Evolutionary conservation across 83 land plant species (phyloP).

Genomic region (Diphasiastrum complanatum): DNA sequence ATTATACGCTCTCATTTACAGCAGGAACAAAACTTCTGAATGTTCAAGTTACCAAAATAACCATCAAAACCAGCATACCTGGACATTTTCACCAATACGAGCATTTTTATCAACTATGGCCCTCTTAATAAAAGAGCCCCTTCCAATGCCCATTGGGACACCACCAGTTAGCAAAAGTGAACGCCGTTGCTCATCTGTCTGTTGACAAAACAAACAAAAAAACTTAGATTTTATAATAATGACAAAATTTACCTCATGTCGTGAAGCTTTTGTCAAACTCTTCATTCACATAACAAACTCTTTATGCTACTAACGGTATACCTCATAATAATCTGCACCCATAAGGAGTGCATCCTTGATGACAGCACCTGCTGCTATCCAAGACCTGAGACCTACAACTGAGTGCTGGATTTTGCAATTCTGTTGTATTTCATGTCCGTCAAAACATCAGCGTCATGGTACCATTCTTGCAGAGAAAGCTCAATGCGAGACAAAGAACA

Average conservation of each 20-base stretch:
- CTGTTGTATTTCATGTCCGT: slow-evolving; percentile 24
- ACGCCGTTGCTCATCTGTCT: slow-evolving; percentile 8
- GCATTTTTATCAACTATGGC: slow-evolving; percentile 4
- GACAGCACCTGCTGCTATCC: slow-evolving; percentile 95
- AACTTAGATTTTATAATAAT: too few relatives aligned
- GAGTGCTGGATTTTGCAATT: slow-evolving; percentile 95
- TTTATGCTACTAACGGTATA: too few relatives aligned
- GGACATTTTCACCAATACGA: neutral
- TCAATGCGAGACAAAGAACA: neutral
- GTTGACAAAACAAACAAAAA: neutral
- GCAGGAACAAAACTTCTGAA: too few relatives aligned
- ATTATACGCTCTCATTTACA: too few relatives aligned
- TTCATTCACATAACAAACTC: too few relatives aligned
- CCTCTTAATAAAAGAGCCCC: neutral
- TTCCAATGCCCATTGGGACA: slow-evolving; percentile 8
- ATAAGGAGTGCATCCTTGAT: slow-evolving; percentile 87
- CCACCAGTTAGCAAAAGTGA: neutral
- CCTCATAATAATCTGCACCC: slow-evolving; percentile 99
- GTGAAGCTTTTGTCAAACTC: too few relatives aligned
- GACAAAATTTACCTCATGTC: too few relatives aligned
- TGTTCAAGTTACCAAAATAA: too few relatives aligned
- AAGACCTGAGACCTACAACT: slow-evolving; percentile 89
- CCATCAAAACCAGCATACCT: too few relatives aligned
- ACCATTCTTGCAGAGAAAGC: neutral
- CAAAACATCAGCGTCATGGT: neutral